Percentiles rank a stretch among this genome's conserved stretches.
Evolutionary conservation across 306 rosid species (phyloP).

Genomic region (Lablab purpureus): DNA sequence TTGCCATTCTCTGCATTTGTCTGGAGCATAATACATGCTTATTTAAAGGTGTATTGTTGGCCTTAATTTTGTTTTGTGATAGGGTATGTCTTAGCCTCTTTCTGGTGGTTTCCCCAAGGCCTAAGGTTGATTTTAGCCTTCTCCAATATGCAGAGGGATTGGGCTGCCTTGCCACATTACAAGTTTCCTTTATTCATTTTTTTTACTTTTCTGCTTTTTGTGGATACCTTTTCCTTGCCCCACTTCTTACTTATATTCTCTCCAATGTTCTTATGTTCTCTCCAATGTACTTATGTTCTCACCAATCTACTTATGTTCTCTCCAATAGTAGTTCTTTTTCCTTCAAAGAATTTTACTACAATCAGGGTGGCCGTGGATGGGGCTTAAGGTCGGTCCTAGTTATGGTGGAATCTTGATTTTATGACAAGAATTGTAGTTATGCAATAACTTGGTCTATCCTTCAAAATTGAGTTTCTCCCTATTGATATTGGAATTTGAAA

Average conservation of each 20-base stretch:
- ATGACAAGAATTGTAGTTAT: slow-evolving; percentile 19
- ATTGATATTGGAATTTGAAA: not conserved
- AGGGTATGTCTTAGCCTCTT: not conserved
- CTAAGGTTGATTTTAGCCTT: slow-evolving; percentile 19
- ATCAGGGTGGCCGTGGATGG: not conserved
- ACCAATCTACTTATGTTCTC: not conserved
- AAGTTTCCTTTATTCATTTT: not conserved
- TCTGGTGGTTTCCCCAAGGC: not conserved
- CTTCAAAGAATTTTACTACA: not conserved
- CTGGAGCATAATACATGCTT: not conserved
- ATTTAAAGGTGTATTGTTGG: not conserved
- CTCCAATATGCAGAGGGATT: slow-evolving; percentile 3
- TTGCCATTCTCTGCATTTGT: slow-evolving; percentile 9
- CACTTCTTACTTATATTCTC: too few species aligned
- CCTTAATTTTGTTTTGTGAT: not conserved
- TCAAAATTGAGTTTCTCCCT: slow-evolving; percentile 12
- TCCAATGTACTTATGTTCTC: not conserved
- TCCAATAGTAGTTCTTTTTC: not conserved
- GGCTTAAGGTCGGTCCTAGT: not conserved
- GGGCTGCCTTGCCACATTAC: not conserved
- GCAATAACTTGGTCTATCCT: slow-evolving; percentile 14
- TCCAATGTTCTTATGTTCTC: too few species aligned
- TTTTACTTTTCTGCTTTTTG: not conserved
- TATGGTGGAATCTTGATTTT: slow-evolving; percentile 28
- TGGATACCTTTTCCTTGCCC: too few species aligned